These are phyloP conservation scores for Acanthamoeba lugdunensis DNA, from an alignment of 208 protist genomes.

Conservation along the genomic window DNA sequence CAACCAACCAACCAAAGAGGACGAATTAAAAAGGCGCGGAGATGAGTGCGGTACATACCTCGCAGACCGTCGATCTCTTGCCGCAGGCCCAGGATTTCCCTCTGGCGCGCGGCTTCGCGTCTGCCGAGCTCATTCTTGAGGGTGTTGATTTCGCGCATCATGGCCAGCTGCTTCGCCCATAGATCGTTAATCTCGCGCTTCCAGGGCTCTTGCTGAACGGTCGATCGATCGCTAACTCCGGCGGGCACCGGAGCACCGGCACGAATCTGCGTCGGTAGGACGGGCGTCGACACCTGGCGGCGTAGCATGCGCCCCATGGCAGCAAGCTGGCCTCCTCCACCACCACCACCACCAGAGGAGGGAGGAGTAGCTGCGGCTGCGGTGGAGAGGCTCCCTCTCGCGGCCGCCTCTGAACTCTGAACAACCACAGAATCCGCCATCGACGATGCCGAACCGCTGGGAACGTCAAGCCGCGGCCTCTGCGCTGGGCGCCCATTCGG, in stretches of 20 bases:
- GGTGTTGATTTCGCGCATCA: conserved; percentile 69
- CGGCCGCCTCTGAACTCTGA: not conserved
- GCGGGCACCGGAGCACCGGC: not conserved
- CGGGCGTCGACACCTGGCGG: not conserved
- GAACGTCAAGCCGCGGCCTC: not conserved
- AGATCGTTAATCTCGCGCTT: conserved; percentile 68
- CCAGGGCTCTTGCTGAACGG: conserved; percentile 58
- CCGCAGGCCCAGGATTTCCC: conserved; percentile 47
- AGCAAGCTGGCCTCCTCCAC: not conserved
- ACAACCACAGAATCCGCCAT: not conserved
- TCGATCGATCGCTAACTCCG: not conserved
- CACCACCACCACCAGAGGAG: not conserved
- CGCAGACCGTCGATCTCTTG: conserved; percentile 61
- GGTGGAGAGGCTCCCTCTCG: not conserved
- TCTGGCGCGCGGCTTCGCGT: conserved; percentile 66
- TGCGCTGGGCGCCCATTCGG: not conserved
- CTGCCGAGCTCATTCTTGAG: conserved; percentile 63
- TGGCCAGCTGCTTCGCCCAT: conserved; percentile 74
- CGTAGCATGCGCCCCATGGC: conserved; percentile 49
- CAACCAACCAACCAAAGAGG: too few species aligned
- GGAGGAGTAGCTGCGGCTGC: not conserved
- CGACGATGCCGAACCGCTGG: not conserved
- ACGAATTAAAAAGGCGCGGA: too few species aligned
- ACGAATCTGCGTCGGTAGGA: conserved; percentile 51
- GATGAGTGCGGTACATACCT: not conserved